Evolutionary conservation across 805 yeast species (phyloP).

Genomic region (Peterozyma xylosa): DNA sequence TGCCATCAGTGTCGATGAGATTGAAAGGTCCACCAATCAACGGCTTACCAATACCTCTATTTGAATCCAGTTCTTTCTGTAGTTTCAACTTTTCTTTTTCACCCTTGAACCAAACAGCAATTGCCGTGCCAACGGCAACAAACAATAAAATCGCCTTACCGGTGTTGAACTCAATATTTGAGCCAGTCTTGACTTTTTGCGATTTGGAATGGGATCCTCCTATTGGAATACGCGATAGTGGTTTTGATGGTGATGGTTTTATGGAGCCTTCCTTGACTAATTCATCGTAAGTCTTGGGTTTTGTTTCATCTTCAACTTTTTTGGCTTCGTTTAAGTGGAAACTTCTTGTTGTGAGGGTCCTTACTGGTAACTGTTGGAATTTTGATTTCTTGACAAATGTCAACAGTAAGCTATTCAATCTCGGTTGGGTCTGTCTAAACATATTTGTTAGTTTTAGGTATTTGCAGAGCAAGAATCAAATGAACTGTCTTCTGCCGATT

Average conservation of each 20-base stretch:
- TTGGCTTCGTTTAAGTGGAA: background rate
- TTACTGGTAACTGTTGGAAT: background rate
- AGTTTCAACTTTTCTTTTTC: constrained; percentile 73
- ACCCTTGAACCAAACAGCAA: constrained; percentile 61
- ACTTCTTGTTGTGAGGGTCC: background rate
- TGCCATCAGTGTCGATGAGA: constrained; percentile 62
- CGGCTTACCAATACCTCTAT: constrained; percentile 87
- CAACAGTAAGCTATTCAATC: too few relatives aligned
- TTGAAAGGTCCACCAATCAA: constrained; percentile 86
- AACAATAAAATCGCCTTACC: constrained; percentile 79
- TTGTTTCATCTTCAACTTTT: background rate
- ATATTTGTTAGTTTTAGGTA: too few relatives aligned
- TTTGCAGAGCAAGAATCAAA: too few relatives aligned
- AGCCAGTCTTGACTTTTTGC: constrained; percentile 17
- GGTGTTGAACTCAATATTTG: constrained; percentile 63
- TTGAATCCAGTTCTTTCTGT: constrained; percentile 75
- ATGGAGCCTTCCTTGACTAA: constrained; percentile 5
- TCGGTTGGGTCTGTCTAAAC: too few relatives aligned
- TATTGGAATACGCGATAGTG: constrained; percentile 73
- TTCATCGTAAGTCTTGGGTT: constrained; percentile 4
- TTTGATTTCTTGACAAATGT: too few relatives aligned
- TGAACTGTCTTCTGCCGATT: too few relatives aligned
- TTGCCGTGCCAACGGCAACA: constrained; percentile 59
- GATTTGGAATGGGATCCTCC: constrained; percentile 44
- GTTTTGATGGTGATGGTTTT: constrained; percentile 33